Evolutionary conservation across 495 filamentous ascomycete genomes (phyloP), one percentile per base, ranked within the genome.

Genomic region (Lichina pygmaea): DNA sequence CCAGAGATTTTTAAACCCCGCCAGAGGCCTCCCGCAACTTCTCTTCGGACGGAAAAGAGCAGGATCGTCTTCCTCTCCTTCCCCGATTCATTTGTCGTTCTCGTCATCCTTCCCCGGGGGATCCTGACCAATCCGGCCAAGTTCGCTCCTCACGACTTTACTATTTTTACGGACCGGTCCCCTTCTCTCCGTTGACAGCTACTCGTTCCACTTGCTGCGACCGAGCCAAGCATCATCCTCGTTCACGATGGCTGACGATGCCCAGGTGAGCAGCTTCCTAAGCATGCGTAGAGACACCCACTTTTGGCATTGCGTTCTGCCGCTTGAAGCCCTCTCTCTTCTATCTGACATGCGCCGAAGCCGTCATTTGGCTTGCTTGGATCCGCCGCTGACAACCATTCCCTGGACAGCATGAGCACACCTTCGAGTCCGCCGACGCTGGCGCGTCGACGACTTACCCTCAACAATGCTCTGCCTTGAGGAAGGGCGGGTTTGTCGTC

Each of bases 381-480:
- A 31, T 36, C 5, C 31, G 9, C 11, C 3, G 24, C 45, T 47
- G 34, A 47, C 45, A 9, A 7, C 1, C 16, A 9, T 39, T 7
- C 32, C 33, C 3, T 34, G 31, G 49, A 54, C 54, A 89, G 79
- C 81, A 92, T 70, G 78, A 94, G 56, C 70, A 81, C 62, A 81
- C 75, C 60, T 94, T 95, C 68, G 82, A 91, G 54, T 71, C 71
- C 63, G 80, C 76, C 67, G 82, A 91, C 67, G 81, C 91, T 56
- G 89, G 86, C 64, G 86, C 86, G 51, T 95, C 91, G 48, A 58
- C 67, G 60, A 97, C 89, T 58, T 93, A 60, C 70, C 89, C 89
- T 54, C 86, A 91, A 81, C 89, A 99, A 71, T 99, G 89, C 66
- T 99, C 89, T 65, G 86, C 89, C 54, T 74, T 99, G 69, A 76